A percentile compares a stretch with the other conserved stretches of the same genome.
phyloP scores from a whole-genome alignment of 768 basidiomycete species.

The Leucocoprinus birnbaumii region DNA sequence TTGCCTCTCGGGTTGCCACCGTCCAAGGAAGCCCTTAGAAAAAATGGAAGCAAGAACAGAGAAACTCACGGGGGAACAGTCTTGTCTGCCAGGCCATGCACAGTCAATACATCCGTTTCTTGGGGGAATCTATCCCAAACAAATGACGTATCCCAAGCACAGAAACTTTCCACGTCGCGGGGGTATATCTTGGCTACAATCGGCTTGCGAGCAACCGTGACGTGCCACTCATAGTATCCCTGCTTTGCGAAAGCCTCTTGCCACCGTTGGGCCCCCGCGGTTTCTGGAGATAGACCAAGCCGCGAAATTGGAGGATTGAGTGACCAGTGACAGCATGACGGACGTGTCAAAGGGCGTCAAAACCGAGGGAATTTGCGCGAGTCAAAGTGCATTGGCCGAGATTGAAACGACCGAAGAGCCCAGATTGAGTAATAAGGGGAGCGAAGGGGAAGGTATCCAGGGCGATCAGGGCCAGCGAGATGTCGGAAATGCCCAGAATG shows the following conservation, averaged over 20 bases:
- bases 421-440: constrained; percentile 9
- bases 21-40: neutral
- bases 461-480: neutral
- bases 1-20: neutral
- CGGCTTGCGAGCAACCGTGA: constrained; percentile 62
- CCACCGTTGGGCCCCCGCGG: constrained; percentile 33
- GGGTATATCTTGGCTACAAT: constrained; percentile 51
- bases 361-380: neutral
- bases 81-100: constrained; percentile 72
- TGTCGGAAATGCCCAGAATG: neutral
- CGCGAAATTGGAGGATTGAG: neutral
- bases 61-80: constrained; percentile 65
- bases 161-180: constrained; percentile 59
- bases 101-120: constrained; percentile 61
- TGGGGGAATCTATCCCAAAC: constrained; percentile 70
- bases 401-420: neutral
- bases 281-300: constrained; percentile 19
- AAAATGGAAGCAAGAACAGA: neutral
- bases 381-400: too few species aligned
- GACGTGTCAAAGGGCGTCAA: neutral
- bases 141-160: constrained; percentile 61
- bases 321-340: neutral
- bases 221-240: constrained; percentile 62
- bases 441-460: neutral
- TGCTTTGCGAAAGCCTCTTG: constrained; percentile 47